Evolutionary conservation across 305 asterid genomes (phyloP).

Genomic region (Rubia tinctorum): DNA sequence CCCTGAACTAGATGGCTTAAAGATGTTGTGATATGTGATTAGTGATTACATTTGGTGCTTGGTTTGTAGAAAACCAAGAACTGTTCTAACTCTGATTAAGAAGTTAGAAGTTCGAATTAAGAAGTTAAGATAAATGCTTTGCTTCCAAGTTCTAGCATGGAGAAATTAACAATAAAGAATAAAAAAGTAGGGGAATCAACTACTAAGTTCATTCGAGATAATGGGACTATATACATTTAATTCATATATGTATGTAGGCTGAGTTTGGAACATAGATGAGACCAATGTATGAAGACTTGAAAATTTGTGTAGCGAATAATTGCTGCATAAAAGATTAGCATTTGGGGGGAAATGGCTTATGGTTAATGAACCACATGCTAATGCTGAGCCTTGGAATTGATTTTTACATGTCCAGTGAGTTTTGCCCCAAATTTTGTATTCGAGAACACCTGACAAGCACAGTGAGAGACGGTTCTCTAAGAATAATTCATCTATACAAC

Average conservation of each 20-base stretch:
- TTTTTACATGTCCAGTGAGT: neutral
- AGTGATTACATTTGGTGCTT: no score
- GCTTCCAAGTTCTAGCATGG: no score
- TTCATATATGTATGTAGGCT: conserved; percentile 57
- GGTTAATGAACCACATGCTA: neutral
- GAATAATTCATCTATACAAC: neutral
- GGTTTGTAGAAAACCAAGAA: no score
- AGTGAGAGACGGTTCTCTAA: neutral
- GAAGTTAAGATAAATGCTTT: no score
- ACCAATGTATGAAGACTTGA: neutral
- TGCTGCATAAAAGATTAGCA: neutral
- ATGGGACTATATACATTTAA: no score
- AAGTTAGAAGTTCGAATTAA: no score
- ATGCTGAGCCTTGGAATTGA: neutral
- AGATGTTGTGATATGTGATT: no score
- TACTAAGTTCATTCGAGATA: no score
- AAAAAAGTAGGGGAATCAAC: no score
- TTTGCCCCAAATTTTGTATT: conserved; percentile 1
- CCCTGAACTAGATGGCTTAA: no score
- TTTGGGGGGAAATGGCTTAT: neutral
- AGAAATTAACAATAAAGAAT: no score
- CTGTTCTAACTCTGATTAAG: no score
- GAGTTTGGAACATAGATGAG: conserved; percentile 7
- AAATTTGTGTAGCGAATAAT: neutral
- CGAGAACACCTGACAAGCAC: neutral